Conservation (phyloP, 2,329 filamentous ascomycete genomes). For the Triangularia setosa region DNA sequence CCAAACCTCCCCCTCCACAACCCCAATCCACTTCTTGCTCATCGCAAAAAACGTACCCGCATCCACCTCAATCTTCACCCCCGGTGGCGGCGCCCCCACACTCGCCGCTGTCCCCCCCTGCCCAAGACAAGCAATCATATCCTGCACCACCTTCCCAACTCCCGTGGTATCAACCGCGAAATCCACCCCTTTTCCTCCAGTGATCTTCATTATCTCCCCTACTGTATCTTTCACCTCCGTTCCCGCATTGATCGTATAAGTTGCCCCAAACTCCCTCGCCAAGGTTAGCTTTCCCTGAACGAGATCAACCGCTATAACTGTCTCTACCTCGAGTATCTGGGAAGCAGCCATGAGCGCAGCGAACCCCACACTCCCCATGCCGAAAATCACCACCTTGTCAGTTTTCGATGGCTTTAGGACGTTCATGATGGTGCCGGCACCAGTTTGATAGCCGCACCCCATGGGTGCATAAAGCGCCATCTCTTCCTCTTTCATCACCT, state of each 20-base stretch:
- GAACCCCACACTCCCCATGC: slow-evolving; percentile 39
- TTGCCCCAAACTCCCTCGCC: slow-evolving; percentile 43
- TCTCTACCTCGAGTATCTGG: slow-evolving; percentile 27
- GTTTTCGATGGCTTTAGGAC: slow-evolving; percentile 27
- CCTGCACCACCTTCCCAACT: slow-evolving; percentile 27
- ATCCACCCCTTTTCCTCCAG: slow-evolving; percentile 6
- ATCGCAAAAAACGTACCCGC: slow-evolving; percentile 18
- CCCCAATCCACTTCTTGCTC: slow-evolving; percentile 33
- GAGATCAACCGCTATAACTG: slow-evolving; percentile 45
- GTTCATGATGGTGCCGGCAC: slow-evolving; percentile 40
- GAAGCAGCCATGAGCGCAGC: slow-evolving; percentile 37
- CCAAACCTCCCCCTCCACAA: slow-evolving; percentile 32
- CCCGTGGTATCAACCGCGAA: slow-evolving; percentile 25
- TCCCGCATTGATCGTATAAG: slow-evolving; percentile 26
- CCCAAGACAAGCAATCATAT: slow-evolving; percentile 29
- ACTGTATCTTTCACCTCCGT: neutral
- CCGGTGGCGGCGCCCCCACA: slow-evolving; percentile 32
- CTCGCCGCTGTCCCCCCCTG: slow-evolving; percentile 31
- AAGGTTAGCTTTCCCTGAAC: slow-evolving; percentile 39
- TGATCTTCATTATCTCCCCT: slow-evolving; percentile 4
- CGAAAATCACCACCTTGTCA: slow-evolving; percentile 35
- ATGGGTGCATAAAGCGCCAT: slow-evolving; percentile 36
- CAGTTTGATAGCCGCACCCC: slow-evolving; percentile 42
- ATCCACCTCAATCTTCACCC: slow-evolving; percentile 21
- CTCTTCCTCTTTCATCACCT: slow-evolving; percentile 24